Conservation (phyloP, 2,329 filamentous ascomycete genomes). For the Paecilomyces dactylethromorphus region DNA sequence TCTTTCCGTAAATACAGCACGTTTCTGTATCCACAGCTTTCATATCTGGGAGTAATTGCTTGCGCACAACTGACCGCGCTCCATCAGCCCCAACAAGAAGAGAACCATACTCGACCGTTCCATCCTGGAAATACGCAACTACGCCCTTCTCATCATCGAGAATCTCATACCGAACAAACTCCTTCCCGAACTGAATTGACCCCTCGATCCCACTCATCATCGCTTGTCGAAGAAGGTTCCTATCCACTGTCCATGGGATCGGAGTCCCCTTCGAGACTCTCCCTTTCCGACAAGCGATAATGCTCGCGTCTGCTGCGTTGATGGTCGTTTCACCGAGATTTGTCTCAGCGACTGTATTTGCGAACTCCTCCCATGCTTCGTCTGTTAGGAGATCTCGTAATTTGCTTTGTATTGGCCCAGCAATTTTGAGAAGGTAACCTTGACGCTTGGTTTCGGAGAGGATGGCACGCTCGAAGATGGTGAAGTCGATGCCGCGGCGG, state of each 20-base stretch:
- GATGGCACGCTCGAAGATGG: slow-evolving; percentile 25
- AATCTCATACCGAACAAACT: background rate
- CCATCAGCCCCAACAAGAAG: background rate
- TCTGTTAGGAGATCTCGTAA: background rate
- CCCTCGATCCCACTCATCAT: background rate
- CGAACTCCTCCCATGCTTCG: background rate
- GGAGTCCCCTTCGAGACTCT: background rate
- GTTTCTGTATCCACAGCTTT: slow-evolving; percentile 26
- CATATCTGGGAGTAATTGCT: slow-evolving; percentile 24
- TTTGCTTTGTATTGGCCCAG: background rate
- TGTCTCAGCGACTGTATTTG: background rate
- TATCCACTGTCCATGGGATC: background rate
- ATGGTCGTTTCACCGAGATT: background rate
- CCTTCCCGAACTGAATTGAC: background rate
- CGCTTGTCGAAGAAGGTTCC: background rate
- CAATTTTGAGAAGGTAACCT: background rate
- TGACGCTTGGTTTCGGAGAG: slow-evolving; percentile 4
- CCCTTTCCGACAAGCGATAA: background rate
- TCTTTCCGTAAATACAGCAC: slow-evolving; percentile 33
- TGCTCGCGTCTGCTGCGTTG: background rate
- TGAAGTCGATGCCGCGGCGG: slow-evolving; percentile 15
- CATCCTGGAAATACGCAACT: background rate
- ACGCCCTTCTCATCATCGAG: background rate
- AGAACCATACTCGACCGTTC: background rate
- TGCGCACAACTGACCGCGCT: slow-evolving; percentile 12